Conservation (phyloP, 495 filamentous ascomycete genomes). For the Thozetella sp. region DNA sequence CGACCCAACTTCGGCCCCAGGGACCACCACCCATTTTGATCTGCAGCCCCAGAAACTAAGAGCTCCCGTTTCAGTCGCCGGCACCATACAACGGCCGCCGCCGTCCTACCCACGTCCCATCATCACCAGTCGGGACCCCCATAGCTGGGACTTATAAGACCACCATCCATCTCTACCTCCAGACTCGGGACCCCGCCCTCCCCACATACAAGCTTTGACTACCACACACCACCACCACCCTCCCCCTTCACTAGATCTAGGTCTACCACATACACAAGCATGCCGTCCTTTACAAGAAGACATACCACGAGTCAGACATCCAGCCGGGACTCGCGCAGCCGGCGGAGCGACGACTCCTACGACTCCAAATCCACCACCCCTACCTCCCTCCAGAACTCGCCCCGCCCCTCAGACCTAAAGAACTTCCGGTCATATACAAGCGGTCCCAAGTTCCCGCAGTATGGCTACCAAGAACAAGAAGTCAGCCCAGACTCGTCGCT, state of each 20-base stretch:
- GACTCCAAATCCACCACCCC: constrained; percentile 69
- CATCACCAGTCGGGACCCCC: constrained; percentile 4
- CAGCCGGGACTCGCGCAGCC: constrained; percentile 59
- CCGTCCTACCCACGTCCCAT: constrained; percentile 17
- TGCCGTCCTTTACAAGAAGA: constrained; percentile 25
- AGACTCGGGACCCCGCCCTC: constrained; percentile 6
- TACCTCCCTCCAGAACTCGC: constrained; percentile 63
- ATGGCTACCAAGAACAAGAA: constrained; percentile 40
- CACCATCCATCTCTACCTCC: constrained; percentile 13
- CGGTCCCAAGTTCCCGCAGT: constrained; percentile 32
- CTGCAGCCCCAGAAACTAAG: constrained; percentile 3
- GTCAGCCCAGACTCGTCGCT: constrained; percentile 46
- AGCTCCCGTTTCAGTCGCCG: background rate
- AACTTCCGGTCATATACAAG: constrained; percentile 29
- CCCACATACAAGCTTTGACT: constrained; percentile 5
- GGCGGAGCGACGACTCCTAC: constrained; percentile 60
- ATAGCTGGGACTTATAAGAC: constrained; percentile 22
- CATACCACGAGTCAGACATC: constrained; percentile 41
- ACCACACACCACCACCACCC: constrained; percentile 2
- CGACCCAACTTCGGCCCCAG: constrained; percentile 18
- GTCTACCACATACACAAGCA: constrained; percentile 10
- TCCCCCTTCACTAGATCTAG: constrained; percentile 7
- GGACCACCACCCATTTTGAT: background rate
- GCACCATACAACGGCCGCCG: constrained; percentile 5
- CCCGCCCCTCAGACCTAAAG: constrained; percentile 46